Conservation (phyloP, 2,329 filamentous ascomycete species). For the Aspergillus pseudonomiae region DNA sequence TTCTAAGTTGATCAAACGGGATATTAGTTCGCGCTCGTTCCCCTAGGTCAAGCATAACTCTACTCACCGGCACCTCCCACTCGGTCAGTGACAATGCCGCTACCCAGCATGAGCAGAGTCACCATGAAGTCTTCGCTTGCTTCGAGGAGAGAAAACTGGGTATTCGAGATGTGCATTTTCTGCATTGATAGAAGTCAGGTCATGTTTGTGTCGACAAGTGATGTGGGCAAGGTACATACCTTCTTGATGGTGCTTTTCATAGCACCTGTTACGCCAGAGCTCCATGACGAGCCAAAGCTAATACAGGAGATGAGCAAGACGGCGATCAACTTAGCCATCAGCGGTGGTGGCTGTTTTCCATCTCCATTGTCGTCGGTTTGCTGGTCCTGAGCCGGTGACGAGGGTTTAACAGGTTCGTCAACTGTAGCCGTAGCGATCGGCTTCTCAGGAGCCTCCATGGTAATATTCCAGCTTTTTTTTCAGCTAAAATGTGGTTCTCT, state of each 20-base stretch:
- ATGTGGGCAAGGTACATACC: slow-evolving; percentile 25
- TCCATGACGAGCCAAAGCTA: slow-evolving; percentile 64
- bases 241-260: slow-evolving; percentile 66
- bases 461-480: background rate
- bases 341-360: slow-evolving; percentile 27
- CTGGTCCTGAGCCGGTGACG: background rate
- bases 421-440: background rate
- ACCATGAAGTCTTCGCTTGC: slow-evolving; percentile 66
- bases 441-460: background rate
- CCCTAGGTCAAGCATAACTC: too few relatives aligned
- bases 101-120: slow-evolving; percentile 57
- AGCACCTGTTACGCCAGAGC: slow-evolving; percentile 61
- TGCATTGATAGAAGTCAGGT: slow-evolving; percentile 7
- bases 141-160: slow-evolving; percentile 61
- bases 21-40: background rate
- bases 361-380: slow-evolving; percentile 4
- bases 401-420: background rate
- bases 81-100: slow-evolving; percentile 60
- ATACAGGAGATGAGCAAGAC: slow-evolving; percentile 52
- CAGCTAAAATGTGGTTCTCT: background rate
- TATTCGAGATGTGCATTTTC: slow-evolving; percentile 62
- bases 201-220: background rate
- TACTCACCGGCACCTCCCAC: slow-evolving; percentile 58
- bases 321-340: slow-evolving; percentile 44
- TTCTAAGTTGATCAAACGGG: slow-evolving; percentile 25